Conservation (phyloP, 2,329 filamentous ascomycete genomes). For the Fusarium albidum region DNA sequence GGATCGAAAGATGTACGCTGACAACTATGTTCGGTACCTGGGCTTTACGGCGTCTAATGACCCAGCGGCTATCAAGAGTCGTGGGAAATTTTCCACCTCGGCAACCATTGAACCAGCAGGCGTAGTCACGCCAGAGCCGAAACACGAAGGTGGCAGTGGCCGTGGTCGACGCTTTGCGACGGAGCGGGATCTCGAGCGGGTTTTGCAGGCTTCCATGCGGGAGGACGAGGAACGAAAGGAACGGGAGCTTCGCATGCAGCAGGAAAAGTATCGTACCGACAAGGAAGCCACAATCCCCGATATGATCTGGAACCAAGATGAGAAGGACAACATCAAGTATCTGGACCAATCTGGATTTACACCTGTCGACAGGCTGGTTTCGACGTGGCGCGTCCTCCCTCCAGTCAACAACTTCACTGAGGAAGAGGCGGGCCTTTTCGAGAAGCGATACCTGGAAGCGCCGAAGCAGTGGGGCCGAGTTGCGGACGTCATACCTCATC, state of each 20-base stretch:
- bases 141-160: conserved; percentile 64
- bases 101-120: conserved; percentile 45
- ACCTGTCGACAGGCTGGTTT: conserved; percentile 71
- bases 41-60: conserved; percentile 65
- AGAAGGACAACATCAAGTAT: conserved; percentile 66
- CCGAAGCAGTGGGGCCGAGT: conserved; percentile 87
- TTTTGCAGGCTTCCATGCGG: conserved; percentile 74
- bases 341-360: conserved; percentile 72
- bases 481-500: conserved; percentile 70
- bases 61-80: conserved; percentile 61
- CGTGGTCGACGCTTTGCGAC: conserved; percentile 68
- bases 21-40: conserved; percentile 61
- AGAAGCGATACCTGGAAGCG: conserved; percentile 76
- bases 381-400: conserved; percentile 75
- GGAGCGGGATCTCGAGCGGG: conserved; percentile 76
- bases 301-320: conserved; percentile 70
- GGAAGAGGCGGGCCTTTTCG: conserved; percentile 75
- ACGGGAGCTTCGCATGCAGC: conserved; percentile 68
- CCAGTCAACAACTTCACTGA: conserved; percentile 78
- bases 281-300: conserved; percentile 79
- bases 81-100: conserved; percentile 60
- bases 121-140: conserved; percentile 59
- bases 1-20: conserved; percentile 52
- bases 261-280: conserved; percentile 76
- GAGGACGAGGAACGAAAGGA: conserved; percentile 76